Conservation (phyloP, 1,284 basidiomycete species). For the Cryptococcus sp. region DNA sequence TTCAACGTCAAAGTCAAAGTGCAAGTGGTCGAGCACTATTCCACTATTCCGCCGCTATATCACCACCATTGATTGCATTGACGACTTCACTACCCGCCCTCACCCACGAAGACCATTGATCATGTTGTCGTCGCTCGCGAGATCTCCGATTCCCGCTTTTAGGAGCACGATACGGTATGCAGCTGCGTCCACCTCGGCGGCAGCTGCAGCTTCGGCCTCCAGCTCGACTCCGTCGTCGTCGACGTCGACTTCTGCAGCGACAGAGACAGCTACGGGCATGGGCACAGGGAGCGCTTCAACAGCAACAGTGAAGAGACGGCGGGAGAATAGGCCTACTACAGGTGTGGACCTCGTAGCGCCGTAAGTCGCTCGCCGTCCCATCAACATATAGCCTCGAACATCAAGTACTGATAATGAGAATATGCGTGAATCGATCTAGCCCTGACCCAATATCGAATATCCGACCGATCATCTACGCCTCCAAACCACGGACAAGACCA, state of each 20-base stretch:
- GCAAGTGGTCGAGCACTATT: too few relatives aligned
- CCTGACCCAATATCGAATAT: conserved; percentile 51
- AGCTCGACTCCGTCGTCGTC: not conserved
- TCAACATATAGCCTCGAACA: not conserved
- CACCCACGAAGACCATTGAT: too few relatives aligned
- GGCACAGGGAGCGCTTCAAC: too few relatives aligned
- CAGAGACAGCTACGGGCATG: not conserved
- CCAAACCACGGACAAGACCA: conserved; percentile 26
- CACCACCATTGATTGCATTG: too few relatives aligned
- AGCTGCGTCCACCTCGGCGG: not conserved
- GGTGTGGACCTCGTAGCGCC: conserved; percentile 48
- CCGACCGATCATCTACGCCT: conserved; percentile 48
- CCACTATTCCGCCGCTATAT: too few relatives aligned
- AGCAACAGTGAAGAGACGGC: conserved; percentile 9
- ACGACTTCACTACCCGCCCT: too few relatives aligned
- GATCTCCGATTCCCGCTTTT: conserved; percentile 1
- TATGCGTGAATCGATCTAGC: conserved; percentile 16
- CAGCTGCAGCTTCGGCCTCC: not conserved
- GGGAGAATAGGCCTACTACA: conserved; percentile 7
- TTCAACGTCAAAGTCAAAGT: too few relatives aligned
- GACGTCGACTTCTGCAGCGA: conserved; percentile 1
- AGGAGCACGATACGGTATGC: not conserved
- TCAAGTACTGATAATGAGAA: not conserved
- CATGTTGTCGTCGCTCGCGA: too few relatives aligned
- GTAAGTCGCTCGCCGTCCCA: conserved; percentile 27